Base-by-base conservation (phyloP, 495 filamentous ascomycete species). In the Talaromyces adpressus region DNA sequence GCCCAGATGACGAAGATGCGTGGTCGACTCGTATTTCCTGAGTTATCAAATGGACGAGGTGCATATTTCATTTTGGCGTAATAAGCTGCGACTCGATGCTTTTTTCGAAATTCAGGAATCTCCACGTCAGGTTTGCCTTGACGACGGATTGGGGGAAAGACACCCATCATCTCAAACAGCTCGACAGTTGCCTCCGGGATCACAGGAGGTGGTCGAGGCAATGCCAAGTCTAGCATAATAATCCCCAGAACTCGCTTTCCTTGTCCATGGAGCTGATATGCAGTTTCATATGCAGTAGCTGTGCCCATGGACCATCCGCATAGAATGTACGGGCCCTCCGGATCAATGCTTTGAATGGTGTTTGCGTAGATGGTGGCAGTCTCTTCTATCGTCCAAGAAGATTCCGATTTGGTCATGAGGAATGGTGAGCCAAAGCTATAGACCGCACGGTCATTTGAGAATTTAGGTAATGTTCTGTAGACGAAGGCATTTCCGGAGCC, bases 121-220 rank as follows among this genome's bases (percentile, higher is more conserved):
- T 62, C 60, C 45, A 62, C 47, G 22, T 62, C 60, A n/a, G 60
- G 60, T 30, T 62, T 62, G 11, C 60, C 60, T 23, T 45, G 7
- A 51, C 60, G 60, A 16, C 60, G 60, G 39, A 62, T 62, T 30
- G 60, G 36, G 2, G 60, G 60, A 14, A 49, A 62, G 12, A 62
- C 39, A 5, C 60, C 60, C 75, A 83, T 49, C 6, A 66, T 66
- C 22, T 63, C 62, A 16, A 66, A 56, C 14, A 64, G 32, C 41
- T 66, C 62, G 36, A 66, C 57, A 11, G 57, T 61, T 57, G 57
- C 36, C 30, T 64, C 57, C 8, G 60, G 57, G 36, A 61, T 25
- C 6, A 30, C 51, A 32, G 34, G 57, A 7, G 30, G 18, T 64
- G 56, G 65, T 18, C 34, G 45, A 30, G 62, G 20, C 14, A 61